Conservation (phyloP, 768 basidiomycete species). For the Phaeotremella skinneri region DNA sequence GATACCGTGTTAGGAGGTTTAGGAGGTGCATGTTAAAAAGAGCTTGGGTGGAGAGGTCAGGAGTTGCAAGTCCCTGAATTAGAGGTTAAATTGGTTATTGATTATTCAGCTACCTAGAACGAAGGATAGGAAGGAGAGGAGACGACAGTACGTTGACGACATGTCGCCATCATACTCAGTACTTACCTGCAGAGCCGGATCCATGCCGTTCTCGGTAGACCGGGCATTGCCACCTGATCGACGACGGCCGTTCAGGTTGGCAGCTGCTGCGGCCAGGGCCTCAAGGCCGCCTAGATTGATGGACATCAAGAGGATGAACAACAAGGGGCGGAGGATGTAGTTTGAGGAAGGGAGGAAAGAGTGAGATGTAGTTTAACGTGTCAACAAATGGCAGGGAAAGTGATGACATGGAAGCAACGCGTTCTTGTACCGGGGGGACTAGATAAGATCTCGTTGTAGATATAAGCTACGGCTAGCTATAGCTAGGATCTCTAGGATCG, state of each 20-base stretch:
- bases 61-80: not conserved
- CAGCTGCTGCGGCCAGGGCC: not conserved
- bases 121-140: not conserved
- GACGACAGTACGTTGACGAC: no score
- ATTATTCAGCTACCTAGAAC: not conserved
- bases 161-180: no score
- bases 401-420: not conserved
- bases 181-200: not conserved
- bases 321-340: not conserved
- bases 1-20: not conserved
- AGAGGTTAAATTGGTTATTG: constrained; percentile 1
- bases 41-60: not conserved
- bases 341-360: not conserved
- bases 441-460: no score
- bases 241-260: not conserved
- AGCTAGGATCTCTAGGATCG: no score
- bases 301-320: not conserved
- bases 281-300: not conserved
- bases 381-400: not conserved
- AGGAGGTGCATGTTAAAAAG: not conserved
- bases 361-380: not conserved
- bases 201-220: not conserved
- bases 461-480: no score
- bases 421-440: not conserved
- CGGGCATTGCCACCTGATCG: not conserved